Evolutionary conservation across 2,329 filamentous ascomycete species (phyloP).

Genomic region (Samsoniella hepiali): DNA sequence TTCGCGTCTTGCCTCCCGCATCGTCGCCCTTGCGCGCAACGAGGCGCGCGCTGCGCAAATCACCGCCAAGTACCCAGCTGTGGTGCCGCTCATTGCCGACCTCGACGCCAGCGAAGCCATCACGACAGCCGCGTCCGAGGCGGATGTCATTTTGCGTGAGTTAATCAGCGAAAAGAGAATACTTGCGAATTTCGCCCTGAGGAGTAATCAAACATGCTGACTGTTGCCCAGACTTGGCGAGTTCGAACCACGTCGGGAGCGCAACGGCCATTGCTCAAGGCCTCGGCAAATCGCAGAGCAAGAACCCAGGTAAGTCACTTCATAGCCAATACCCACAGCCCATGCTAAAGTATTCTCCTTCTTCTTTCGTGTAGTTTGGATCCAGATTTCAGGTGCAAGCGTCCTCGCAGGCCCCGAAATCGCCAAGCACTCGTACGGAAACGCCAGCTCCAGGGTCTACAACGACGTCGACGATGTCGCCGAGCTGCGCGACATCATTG

Average conservation of each 20-base stretch:
- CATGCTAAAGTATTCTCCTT: slow-evolving; percentile 6
- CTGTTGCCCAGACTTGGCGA: slow-evolving; percentile 1
- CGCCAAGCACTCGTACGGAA: slow-evolving; percentile 20
- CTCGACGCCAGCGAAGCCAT: slow-evolving; percentile 41
- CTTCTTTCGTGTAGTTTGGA: slow-evolving; percentile 32
- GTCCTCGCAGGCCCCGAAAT: slow-evolving; percentile 6
- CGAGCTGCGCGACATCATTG: slow-evolving; percentile 39
- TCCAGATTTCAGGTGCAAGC: slow-evolving; percentile 16
- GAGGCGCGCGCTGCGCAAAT: slow-evolving; percentile 22
- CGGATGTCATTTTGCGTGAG: slow-evolving; percentile 43
- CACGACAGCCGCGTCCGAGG: slow-evolving; percentile 43
- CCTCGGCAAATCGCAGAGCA: slow-evolving; percentile 34
- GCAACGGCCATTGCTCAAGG: slow-evolving; percentile 40
- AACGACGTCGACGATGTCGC: slow-evolving; percentile 51
- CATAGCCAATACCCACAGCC: too few species aligned
- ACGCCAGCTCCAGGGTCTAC: slow-evolving; percentile 51
- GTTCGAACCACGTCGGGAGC: slow-evolving; percentile 12
- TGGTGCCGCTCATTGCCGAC: slow-evolving; percentile 37
- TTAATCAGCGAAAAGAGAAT: slow-evolving; percentile 11
- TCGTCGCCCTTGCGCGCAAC: slow-evolving; percentile 21
- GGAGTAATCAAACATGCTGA: slow-evolving; percentile 31
- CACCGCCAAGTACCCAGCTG: slow-evolving; percentile 11
- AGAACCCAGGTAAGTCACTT: slow-evolving; percentile 38
- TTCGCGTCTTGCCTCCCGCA: slow-evolving; percentile 21
- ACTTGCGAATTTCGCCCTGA: too few species aligned